Base-by-base conservation (phyloP, 768 basidiomycete species). In the Auricularia sp. region DNA sequence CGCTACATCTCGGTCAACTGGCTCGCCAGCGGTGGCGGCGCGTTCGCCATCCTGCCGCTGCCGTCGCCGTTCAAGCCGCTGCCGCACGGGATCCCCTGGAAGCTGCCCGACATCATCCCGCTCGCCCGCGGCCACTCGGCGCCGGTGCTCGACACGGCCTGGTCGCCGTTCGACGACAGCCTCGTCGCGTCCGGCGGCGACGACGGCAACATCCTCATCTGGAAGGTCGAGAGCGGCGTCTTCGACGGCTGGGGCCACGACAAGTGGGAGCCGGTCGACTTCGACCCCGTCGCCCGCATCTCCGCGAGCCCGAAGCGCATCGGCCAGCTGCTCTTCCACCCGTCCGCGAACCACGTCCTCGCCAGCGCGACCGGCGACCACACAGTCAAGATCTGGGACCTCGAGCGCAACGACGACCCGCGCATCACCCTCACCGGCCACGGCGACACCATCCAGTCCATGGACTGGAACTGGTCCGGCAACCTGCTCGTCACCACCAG, bases 311-410 rank as follows among this genome's bases (percentile, higher is more conserved):
- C 88, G 1, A 86, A 93, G 66, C 97, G 98, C 78, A 85, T 96
- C 66, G 96, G 96, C 0, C 96, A 98, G 71, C 90, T 97, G 51
- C 77, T 90, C 36, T 99, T 92, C 82, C 93, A 98, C 74, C 94
- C 96, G 1, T 91, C 91, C 2, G 93, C 97, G 0, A 74, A 84
- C 35, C 88, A 92, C 69, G 87, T 98, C 18, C 80, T 99, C 43
- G 92, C 94, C 3, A 87, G 83, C 62, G 87, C 87, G 0, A 82
- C 84, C 0, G 92, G 91, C 58, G 96, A 99, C 67, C 87, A 97
- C 72, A 82, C 85, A 56, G 85, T 97, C 66, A 91, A 90, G 72
- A 77, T 99, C 1, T 98, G 93, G 91, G 96, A 98, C 76, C 80
- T 98, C 62, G 87, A 87, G 2, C 82, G 83, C 61, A 79, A 87